Evolutionary conservation across 345 rosid genomes (phyloP), one percentile per base, ranked within the genome.

Genomic region (Stellera chamaejasme): DNA sequence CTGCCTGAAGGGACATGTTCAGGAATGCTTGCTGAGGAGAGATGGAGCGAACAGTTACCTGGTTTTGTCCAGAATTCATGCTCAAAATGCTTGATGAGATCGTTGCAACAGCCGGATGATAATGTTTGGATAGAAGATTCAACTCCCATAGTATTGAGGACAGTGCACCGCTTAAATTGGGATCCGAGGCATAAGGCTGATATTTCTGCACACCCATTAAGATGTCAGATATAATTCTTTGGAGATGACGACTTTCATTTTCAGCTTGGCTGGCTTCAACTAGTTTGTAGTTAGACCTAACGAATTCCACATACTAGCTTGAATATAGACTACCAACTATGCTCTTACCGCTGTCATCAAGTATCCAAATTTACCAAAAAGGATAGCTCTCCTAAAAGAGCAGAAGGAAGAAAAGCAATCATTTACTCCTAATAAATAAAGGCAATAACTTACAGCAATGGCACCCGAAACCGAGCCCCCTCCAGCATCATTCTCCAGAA

Each of bases 381-480:
- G 39, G 39, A 32, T 32, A 32, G 39, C 39, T 32, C 5, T 8
- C 9, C 39, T 32, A 32, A 8, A 32, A 32, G 39, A 32, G 39
- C 39, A 32, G 39, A 32, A 32, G 39, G 0, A 0, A 32, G 5
- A 32, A 32, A 32, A 32, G 39, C 39, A 32, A 32, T 32, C 9
- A 19, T 19, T 19, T 19, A 19, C 23, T 32, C 9, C 39, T 8
- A 32, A 32, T 32, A 5, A 32, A 32, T 8, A 32, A 32, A 32
- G 39, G 39, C 39, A 55, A 65, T 27, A 69, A 58, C 91, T 68
- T 83, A 90, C 99, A 14, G 83, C 72, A 13, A 94, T 72, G 13
- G 88, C 82, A 67, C 99, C 97, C 2, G 96, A 84, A 47, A 87
- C 88, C 10, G 97, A 93, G 74, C 97, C 99, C 49, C 99, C 97